These are phyloP conservation scores for Xylaria curta DNA, from an alignment of 495 filamentous ascomycete species.

Conservation along the genomic window DNA sequence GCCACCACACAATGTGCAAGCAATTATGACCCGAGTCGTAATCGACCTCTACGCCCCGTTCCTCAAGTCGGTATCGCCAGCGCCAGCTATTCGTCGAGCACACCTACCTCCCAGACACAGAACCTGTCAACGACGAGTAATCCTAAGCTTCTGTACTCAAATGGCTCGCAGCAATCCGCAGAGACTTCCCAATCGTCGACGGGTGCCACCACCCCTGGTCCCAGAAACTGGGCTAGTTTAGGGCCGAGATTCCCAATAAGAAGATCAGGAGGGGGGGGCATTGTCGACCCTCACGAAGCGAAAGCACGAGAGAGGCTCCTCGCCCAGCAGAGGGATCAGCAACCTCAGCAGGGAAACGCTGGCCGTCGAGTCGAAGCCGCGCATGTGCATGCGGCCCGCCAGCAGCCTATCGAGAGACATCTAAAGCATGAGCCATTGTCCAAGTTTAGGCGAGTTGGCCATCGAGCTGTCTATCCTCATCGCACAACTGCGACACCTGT, in stretches of 20 bases:
- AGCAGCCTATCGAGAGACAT: slow-evolving; percentile 26
- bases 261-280: slow-evolving; percentile 17
- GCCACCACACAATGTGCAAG: background rate
- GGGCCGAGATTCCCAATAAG: background rate
- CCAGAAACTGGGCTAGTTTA: no score
- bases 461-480: background rate
- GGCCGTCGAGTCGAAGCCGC: slow-evolving; percentile 20
- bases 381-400: slow-evolving; percentile 30
- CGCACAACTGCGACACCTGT: background rate
- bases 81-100: background rate
- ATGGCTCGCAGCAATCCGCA: background rate
- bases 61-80: background rate
- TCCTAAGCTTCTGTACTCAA: background rate
- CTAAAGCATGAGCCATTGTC: slow-evolving; percentile 22
- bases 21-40: slow-evolving; percentile 1
- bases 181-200: background rate
- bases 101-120: background rate
- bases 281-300: slow-evolving; percentile 30
- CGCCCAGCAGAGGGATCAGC: slow-evolving; percentile 21
- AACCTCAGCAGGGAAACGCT: slow-evolving; percentile 1
- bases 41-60: background rate
- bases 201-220: background rate
- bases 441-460: background rate
- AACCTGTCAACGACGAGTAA: background rate
- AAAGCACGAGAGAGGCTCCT: slow-evolving; percentile 29